Evolutionary conservation across 768 basidiomycete genomes (phyloP).

Genomic region (Suillus discolor): DNA sequence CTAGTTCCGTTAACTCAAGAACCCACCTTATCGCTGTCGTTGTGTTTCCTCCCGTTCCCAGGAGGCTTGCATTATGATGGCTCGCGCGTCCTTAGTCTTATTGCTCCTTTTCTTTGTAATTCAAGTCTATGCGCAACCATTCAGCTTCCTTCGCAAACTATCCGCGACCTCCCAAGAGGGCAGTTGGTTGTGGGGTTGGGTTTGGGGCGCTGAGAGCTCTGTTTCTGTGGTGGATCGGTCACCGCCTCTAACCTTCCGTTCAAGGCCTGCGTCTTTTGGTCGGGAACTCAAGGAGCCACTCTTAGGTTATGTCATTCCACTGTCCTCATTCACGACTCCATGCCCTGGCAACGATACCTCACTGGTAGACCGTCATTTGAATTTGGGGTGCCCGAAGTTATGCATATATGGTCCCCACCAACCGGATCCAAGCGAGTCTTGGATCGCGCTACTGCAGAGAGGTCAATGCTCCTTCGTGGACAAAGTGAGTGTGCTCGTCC

Average conservation of each 20-base stretch:
- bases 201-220: constrained; percentile 67
- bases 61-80: constrained; percentile 20
- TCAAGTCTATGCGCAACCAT: constrained; percentile 9
- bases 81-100: constrained; percentile 8
- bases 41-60: background rate
- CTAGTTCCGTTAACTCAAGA: constrained; percentile 1
- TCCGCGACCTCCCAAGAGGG: constrained; percentile 47
- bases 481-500: constrained; percentile 60
- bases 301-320: constrained; percentile 71
- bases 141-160: constrained; percentile 36
- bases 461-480: constrained; percentile 90
- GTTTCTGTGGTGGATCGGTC: constrained; percentile 79
- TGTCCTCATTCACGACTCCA: constrained; percentile 61
- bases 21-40: constrained; percentile 5
- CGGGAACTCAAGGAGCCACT: constrained; percentile 68
- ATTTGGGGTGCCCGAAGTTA: constrained; percentile 70
- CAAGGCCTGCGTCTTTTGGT: constrained; percentile 78
- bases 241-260: constrained; percentile 69
- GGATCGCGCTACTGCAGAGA: constrained; percentile 91
- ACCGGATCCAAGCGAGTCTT: constrained; percentile 67
- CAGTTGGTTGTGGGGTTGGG: constrained; percentile 63
- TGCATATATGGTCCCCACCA: constrained; percentile 56
- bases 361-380: constrained; percentile 24
- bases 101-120: constrained; percentile 14
- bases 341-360: constrained; percentile 44